Percentiles rank a stretch among this genome's conserved stretches.
Conservation (phyloP, 2,329 filamentous ascomycete genomes). For the Aspergillus puulaauensis region DNA sequence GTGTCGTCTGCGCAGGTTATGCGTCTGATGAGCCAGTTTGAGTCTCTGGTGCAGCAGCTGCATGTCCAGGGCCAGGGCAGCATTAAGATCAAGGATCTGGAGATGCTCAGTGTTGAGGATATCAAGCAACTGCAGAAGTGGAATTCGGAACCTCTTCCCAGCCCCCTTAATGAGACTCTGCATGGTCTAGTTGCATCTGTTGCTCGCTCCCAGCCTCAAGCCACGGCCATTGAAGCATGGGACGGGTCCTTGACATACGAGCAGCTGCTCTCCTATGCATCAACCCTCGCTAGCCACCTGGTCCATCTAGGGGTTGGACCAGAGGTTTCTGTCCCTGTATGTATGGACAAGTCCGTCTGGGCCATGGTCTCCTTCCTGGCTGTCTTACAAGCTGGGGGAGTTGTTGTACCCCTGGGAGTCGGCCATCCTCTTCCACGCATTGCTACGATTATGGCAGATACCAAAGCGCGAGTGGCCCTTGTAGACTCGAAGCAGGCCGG, state of each 20-base stretch:
- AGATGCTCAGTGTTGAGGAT: neutral
- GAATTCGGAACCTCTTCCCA: neutral
- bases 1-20: neutral
- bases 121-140: neutral
- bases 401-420: neutral
- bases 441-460: neutral
- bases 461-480: neutral
- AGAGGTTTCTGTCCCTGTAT: neutral
- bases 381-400: neutral
- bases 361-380: neutral
- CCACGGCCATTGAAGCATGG: neutral
- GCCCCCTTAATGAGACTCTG: neutral
- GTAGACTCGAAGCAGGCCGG: neutral
- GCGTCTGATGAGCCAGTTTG: neutral
- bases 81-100: neutral
- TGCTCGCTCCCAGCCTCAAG: neutral
- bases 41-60: neutral
- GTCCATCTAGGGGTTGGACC: neutral
- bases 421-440: neutral
- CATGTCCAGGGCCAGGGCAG: neutral
- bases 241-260: neutral
- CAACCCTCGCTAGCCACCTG: neutral
- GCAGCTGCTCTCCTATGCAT: neutral
- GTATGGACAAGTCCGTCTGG: neutral
- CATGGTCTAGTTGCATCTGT: neutral